Conservation (phyloP, 305 asterid genomes). For the Withania somnifera region DNA sequence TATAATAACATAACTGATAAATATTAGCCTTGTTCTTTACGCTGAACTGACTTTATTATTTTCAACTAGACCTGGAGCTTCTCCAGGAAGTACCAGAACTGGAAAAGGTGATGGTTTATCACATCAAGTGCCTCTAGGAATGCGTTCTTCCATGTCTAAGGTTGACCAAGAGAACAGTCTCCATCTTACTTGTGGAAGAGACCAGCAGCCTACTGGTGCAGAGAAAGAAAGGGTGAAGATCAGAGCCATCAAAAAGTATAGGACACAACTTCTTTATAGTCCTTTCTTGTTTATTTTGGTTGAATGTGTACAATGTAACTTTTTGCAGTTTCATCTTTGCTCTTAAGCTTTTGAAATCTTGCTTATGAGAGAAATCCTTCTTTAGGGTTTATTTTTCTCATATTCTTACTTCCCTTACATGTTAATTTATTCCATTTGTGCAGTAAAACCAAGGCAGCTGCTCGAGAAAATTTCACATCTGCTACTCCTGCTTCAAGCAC, state of each 20-base stretch:
- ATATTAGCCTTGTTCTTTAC: background rate
- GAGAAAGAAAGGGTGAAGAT: constrained; percentile 68
- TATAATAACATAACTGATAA: background rate
- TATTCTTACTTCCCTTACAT: background rate
- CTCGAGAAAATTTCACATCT: constrained; percentile 67
- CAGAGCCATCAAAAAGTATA: constrained; percentile 75
- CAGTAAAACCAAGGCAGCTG: constrained; percentile 44
- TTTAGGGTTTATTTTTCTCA: background rate
- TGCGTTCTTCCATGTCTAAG: constrained; percentile 57
- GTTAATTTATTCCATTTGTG: constrained; percentile 6
- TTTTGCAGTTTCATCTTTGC: background rate
- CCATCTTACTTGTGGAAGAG: constrained; percentile 70
- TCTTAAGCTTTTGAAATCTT: background rate
- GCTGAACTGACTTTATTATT: background rate
- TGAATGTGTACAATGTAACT: background rate
- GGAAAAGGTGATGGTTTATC: constrained; percentile 61
- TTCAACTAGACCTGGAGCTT: constrained; percentile 45
- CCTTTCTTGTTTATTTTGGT: background rate
- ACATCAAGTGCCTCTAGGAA: constrained; percentile 48
- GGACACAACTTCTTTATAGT: background rate
- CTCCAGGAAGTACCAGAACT: constrained; percentile 41
- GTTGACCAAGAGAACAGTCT: constrained; percentile 59
- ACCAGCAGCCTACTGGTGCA: constrained; percentile 43
- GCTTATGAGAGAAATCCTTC: background rate
- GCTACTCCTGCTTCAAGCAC: constrained; percentile 79